Base-by-base conservation (phyloP, 768 basidiomycete species). In the Sarcodon sp. region DNA sequence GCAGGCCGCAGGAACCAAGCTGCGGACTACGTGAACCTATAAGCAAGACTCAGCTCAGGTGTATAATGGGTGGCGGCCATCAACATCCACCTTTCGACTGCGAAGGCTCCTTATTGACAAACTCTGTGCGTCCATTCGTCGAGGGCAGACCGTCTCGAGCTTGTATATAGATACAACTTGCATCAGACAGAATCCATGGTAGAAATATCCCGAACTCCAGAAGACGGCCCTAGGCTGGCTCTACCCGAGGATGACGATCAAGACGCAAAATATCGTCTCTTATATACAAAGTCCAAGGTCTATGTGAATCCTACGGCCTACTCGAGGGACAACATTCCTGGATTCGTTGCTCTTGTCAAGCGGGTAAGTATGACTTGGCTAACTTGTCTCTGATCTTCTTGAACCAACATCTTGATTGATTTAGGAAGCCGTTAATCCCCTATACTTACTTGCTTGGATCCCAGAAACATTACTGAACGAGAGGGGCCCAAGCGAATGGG, bases 261-360 rank as follows among this genome's bases (percentile, higher is more conserved):
- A 48, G 80, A 83, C 54, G 79, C 79, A 55, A 80, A 76, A 61
- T 77, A 79, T 60, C 72, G 86, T 41, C 70, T 97, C 44, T 62
- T 97, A 11, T 96, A 90, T 57, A 84, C 81, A 63, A 96, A 94
- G 62, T 88, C 85, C 37, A 93, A 92, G 62, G 94, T 97, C 41
- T 92, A 94, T 60, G 81, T 99, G 39, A 89, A 97, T 55, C 96
- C 96, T 0, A 94, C 92, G 2, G 80, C 85, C 3, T 93, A 91
- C 61, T 73, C 85, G 2, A 75, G 85, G 57, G 96, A 98, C 64
- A 94, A 97, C 63, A 87, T 97, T 34, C 80, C 89, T 3, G 96
- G 96, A 1, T 98, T 94, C 61, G 80, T 92, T 6, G 82, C 86
- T 12, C 72, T 99, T 49, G 92, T 98, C 15, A 89, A 91, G 69